Evolutionary conservation across 2,329 filamentous ascomycete species (phyloP).

Genomic region (Aureobasidium sp.): DNA sequence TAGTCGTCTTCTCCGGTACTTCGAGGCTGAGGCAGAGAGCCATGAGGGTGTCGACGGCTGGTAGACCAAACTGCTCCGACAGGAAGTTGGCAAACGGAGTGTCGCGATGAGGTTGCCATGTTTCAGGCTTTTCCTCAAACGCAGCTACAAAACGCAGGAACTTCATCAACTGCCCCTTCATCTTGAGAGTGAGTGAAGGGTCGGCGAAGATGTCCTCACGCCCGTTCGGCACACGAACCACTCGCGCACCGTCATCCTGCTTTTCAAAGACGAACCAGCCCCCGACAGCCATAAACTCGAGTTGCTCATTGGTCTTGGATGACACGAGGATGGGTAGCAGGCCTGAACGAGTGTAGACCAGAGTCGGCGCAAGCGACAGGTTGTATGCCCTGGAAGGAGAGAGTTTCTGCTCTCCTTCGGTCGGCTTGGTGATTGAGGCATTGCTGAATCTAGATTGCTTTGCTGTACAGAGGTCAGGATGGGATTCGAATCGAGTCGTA

Average conservation of each 20-base stretch:
- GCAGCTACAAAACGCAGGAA: constrained; percentile 81
- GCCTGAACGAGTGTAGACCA: constrained; percentile 75
- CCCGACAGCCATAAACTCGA: constrained; percentile 89
- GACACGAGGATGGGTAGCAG: constrained; percentile 76
- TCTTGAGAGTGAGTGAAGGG: constrained; percentile 62
- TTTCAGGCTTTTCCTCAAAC: constrained; percentile 51
- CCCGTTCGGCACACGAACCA: constrained; percentile 73
- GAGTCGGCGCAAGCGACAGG: constrained; percentile 72
- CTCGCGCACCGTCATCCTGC: constrained; percentile 16
- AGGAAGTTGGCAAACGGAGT: constrained; percentile 52
- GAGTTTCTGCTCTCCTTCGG: constrained; percentile 35
- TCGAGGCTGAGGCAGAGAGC: constrained; percentile 69
- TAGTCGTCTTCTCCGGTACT: constrained; percentile 43
- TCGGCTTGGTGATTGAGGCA: constrained; percentile 27
- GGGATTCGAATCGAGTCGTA: not conserved
- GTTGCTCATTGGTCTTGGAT: constrained; percentile 75
- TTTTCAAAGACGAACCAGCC: constrained; percentile 72
- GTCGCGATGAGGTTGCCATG: constrained; percentile 51
- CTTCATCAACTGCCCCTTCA: constrained; percentile 85
- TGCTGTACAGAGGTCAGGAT: constrained; percentile 11
- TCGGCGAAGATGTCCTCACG: constrained; percentile 87
- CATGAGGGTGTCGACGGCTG: constrained; percentile 57
- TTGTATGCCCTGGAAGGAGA: constrained; percentile 65
- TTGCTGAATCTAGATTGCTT: constrained; percentile 20
- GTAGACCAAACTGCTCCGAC: constrained; percentile 43